phyloP scores from a whole-genome alignment of 2,329 filamentous ascomycete genomes.

The Verticillium klebahnii region DNA sequence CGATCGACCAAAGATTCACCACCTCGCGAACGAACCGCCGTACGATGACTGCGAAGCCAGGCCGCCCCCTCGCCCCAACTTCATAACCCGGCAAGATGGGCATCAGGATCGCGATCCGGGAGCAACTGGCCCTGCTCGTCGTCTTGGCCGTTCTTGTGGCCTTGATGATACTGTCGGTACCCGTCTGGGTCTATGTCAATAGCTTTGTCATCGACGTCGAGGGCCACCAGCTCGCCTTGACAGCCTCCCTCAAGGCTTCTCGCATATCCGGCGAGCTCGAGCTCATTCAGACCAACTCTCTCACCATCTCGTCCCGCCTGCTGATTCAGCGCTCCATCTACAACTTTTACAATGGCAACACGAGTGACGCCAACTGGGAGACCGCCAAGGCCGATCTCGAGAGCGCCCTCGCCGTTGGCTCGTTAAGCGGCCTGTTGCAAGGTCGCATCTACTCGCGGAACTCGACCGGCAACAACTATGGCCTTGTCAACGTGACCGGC shows the following conservation, averaged over 20 bases:
- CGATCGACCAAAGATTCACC: background rate
- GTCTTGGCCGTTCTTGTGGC: constrained; percentile 69
- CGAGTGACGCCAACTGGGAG: constrained; percentile 54
- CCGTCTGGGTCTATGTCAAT: constrained; percentile 61
- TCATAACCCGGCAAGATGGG: constrained; percentile 12
- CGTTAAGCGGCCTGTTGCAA: constrained; percentile 59
- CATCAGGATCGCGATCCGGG: constrained; percentile 83
- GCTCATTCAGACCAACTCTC: constrained; percentile 70
- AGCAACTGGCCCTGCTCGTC: constrained; percentile 80
- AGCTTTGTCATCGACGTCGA: constrained; percentile 47
- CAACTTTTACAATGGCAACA: constrained; percentile 52
- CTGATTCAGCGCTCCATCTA: constrained; percentile 51
- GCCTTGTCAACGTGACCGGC: constrained; percentile 60
- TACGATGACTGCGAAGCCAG: constrained; percentile 11
- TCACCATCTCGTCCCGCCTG: constrained; percentile 64
- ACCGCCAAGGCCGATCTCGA: constrained; percentile 59
- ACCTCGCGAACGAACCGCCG: background rate
- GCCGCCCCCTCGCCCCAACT: constrained; percentile 4
- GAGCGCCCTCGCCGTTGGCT: constrained; percentile 62
- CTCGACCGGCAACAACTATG: constrained; percentile 47
- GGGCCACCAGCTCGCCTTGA: constrained; percentile 63
- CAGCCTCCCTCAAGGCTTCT: constrained; percentile 81
- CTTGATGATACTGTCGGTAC: constrained; percentile 74
- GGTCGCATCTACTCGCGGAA: constrained; percentile 69
- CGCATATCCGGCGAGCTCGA: constrained; percentile 75